Base-by-base conservation (phyloP, 2,329 filamentous ascomycete genomes). In the Leptographium procerum region DNA sequence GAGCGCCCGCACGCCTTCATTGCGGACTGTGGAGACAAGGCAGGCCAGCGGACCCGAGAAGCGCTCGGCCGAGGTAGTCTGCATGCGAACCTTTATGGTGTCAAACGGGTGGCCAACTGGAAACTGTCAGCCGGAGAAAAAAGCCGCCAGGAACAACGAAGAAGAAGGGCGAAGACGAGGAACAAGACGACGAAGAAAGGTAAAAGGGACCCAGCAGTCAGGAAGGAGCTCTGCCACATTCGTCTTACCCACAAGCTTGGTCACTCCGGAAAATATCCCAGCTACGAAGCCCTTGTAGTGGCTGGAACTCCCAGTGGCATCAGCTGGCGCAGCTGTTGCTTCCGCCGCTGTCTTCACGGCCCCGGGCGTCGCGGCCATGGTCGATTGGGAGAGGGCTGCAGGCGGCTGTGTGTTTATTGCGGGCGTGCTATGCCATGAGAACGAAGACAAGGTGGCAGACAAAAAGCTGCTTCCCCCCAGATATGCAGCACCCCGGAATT, bases 251-350 rank as follows among this genome's bases (percentile, higher is more conserved):
- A 82, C 84, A 59, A 96, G 76, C 75, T 97, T 97, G 60, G 91
- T 86, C 67, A 97, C 87, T 28, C 94, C 94, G 43, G 89, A 95
- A 69, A 96, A 96, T 8, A 96, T 84, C n/a, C 94, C 94, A 1
- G 89, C 94, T 31, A 96, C 89, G 69, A 97, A 99, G n/a, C 92
- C 94, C 67, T 89, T 91, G 77, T 96, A 97, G 69, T 88, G 86
- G 64, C 76, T 81, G 66, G 62, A 65, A 62, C 65, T 62, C 53
- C 62, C 60, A 26, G 63, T 66, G 40, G 40, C 19, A 56, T 65
- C 36, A 22, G 54, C 33, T 16, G 56, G 48, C 13, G 58, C 31
- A 19, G 57, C 24, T 28, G 45, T 43, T 19, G 40, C 45, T 1
- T 58, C 53, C 45, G 52, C 22, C n/a, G 56, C 40, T 14, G 53